Conservation (phyloP, 768 basidiomycete species). For the Candolleomyces aberdarensis region DNA sequence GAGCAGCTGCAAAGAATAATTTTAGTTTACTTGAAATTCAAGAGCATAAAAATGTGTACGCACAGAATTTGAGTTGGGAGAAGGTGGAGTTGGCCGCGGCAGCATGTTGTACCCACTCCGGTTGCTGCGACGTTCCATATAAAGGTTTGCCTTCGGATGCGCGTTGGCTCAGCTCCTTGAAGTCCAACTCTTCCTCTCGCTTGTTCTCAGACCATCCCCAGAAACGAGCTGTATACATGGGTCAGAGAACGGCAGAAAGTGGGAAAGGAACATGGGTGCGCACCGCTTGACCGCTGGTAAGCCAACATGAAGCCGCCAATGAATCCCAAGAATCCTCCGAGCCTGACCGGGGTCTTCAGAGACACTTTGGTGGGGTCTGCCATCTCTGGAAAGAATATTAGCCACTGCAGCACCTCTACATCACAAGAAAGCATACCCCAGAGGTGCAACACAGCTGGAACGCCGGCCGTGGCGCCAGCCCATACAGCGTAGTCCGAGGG, state of each 20-base stretch:
- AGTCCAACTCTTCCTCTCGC: constrained; percentile 74
- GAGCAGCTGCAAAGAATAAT: constrained; percentile 42
- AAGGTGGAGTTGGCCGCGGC: constrained; percentile 88
- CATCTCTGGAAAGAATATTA: constrained; percentile 34
- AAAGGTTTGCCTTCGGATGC: constrained; percentile 78
- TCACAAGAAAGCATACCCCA: constrained; percentile 59
- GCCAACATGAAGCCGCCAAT: constrained; percentile 89
- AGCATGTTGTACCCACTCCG: constrained; percentile 80
- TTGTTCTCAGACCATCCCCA: constrained; percentile 94
- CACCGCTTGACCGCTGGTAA: constrained; percentile 87
- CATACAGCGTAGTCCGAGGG: constrained; percentile 84
- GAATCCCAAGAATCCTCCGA: constrained; percentile 80
- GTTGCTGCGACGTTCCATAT: constrained; percentile 81
- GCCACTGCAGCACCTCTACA: constrained; percentile 5
- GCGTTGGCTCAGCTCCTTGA: constrained; percentile 72
- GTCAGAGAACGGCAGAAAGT: constrained; percentile 2
- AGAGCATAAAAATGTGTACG: constrained; percentile 25
- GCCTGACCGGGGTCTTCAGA: constrained; percentile 35
- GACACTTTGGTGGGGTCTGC: constrained; percentile 42
- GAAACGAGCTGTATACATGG: constrained; percentile 64
- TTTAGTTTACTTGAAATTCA: constrained; percentile 10
- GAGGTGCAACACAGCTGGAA: constrained; percentile 75
- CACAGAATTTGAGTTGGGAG: constrained; percentile 92
- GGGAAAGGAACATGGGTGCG: constrained; percentile 29
- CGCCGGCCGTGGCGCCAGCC: constrained; percentile 76